phyloP scores from a whole-genome alignment of 805 yeast species.

The Teunomyces kruisii region DNA sequence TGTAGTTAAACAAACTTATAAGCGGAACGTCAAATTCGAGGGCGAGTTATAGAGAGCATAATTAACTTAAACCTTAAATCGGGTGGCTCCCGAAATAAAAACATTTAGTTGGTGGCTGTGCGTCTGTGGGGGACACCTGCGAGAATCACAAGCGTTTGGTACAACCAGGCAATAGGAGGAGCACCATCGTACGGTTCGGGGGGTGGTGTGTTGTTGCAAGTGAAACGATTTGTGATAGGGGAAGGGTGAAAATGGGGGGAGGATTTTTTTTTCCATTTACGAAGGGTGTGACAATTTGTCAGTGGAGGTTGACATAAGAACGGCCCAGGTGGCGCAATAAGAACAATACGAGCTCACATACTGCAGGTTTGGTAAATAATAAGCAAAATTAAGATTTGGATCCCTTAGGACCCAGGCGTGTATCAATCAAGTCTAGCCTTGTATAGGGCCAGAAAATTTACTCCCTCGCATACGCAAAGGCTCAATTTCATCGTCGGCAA shows the following conservation, averaged over 20 bases:
- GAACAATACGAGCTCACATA: not conserved
- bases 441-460: not conserved
- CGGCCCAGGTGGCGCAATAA: not conserved
- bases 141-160: no score
- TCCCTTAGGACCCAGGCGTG: not conserved
- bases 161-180: no score
- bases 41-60: not conserved
- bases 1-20: not conserved
- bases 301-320: not conserved
- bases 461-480: constrained; percentile 1
- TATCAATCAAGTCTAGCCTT: not conserved
- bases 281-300: not conserved
- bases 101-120: not conserved
- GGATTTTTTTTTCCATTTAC: no score
- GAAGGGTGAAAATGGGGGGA: no score
- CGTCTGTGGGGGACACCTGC: no score
- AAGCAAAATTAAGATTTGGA: no score
- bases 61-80: not conserved
- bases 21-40: not conserved
- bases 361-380: not conserved
- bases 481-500: constrained; percentile 1
- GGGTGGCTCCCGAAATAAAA: not conserved
- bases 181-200: no score
- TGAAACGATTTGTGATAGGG: no score
- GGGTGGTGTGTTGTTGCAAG: no score